Conservation (phyloP, 495 filamentous ascomycete genomes). For the Evansstolkia leycettana region DNA sequence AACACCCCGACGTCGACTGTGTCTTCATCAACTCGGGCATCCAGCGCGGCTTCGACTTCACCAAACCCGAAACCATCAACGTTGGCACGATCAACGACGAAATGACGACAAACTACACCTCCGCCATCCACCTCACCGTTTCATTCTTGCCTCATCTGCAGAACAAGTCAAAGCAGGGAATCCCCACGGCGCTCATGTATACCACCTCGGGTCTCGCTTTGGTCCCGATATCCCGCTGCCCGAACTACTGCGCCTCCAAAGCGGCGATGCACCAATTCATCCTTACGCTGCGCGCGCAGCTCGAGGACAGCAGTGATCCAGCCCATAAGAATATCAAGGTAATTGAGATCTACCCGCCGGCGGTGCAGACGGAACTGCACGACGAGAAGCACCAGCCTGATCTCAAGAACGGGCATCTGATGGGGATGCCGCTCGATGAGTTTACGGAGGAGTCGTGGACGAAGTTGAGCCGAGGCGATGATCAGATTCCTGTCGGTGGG, state of each 20-base stretch:
- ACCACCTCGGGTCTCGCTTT: constrained; percentile 33
- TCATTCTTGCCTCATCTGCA: constrained; percentile 54
- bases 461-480: constrained; percentile 38
- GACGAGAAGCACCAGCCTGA: constrained; percentile 25
- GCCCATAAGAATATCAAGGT: constrained; percentile 40
- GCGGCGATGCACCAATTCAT: constrained; percentile 38
- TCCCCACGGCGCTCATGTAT: constrained; percentile 23
- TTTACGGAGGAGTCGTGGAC: constrained; percentile 50
- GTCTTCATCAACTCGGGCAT: constrained; percentile 32
- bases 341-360: constrained; percentile 55
- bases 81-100: constrained; percentile 43
- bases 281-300: constrained; percentile 49
- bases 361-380: constrained; percentile 48
- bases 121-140: constrained; percentile 46
- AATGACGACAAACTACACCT: constrained; percentile 55
- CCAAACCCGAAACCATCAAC: constrained; percentile 45
- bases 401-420: constrained; percentile 29
- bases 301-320: constrained; percentile 30
- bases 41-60: constrained; percentile 46
- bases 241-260: constrained; percentile 36
- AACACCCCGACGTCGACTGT: constrained; percentile 41
- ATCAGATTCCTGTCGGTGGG: constrained; percentile 28
- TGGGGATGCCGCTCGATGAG: constrained; percentile 52
- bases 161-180: constrained; percentile 22
- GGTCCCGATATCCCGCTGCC: constrained; percentile 29